Evolutionary conservation across 495 filamentous ascomycete genomes (phyloP).

Genomic region (Chaetomium cochliodes): DNA sequence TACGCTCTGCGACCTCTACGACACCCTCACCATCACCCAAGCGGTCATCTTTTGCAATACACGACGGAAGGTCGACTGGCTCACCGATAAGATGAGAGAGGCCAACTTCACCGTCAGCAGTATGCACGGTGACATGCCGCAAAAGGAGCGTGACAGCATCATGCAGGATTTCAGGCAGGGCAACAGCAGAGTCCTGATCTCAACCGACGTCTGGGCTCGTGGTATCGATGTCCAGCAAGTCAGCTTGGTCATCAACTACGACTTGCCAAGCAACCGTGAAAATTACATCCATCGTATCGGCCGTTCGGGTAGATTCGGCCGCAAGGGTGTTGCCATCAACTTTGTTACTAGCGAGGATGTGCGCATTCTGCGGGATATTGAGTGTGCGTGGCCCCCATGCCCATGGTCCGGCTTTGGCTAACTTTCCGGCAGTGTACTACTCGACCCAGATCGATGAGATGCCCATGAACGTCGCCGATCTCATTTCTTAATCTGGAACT

Average conservation of each 20-base stretch:
- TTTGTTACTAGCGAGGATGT: conserved; percentile 99
- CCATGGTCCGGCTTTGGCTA: conserved; percentile 15
- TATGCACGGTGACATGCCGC: conserved; percentile 99
- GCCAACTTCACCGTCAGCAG: conserved; percentile 98
- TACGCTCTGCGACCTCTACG: conserved; percentile 97
- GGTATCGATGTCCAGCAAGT: conserved; percentile 99
- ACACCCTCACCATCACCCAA: conserved; percentile 98
- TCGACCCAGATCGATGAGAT: conserved; percentile 83
- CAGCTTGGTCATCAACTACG: conserved; percentile 99
- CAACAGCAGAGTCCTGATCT: conserved; percentile 95
- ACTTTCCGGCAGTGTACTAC: conserved; percentile 54
- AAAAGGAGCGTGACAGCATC: conserved; percentile 93
- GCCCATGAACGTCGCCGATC: conserved; percentile 80
- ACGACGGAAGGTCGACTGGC: conserved; percentile 99
- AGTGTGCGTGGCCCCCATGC: conserved; percentile 47
- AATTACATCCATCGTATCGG: conserved; percentile 99
- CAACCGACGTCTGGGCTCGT: conserved; percentile 94
- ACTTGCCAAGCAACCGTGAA: conserved; percentile 96
- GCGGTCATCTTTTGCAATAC: conserved; percentile 99
- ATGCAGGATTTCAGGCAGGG: conserved; percentile 99
- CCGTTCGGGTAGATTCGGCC: conserved; percentile 97
- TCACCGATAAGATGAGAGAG: conserved; percentile 96
- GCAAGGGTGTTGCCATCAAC: conserved; percentile 99
- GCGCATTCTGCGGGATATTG: conserved; percentile 98
- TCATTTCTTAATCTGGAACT: conserved; percentile 46